Conservation (phyloP, 2,329 filamentous ascomycete species). For the Alternaria sp. region DNA sequence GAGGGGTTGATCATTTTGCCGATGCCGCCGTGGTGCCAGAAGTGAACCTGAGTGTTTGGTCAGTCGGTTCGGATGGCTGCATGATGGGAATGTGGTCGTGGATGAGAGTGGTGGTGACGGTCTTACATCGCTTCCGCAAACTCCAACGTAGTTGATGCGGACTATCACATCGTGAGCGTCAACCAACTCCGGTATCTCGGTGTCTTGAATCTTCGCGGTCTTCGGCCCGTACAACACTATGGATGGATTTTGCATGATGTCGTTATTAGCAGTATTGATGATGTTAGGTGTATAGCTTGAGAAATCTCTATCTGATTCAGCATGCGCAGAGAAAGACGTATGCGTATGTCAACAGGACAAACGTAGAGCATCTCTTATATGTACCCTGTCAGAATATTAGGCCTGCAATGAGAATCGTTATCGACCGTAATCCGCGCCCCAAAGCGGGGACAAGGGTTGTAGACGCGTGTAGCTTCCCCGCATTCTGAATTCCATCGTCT, state of each 20-base stretch:
- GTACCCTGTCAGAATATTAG: not conserved
- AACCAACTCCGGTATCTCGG: constrained; percentile 47
- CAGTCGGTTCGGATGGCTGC: not conserved
- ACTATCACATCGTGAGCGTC: constrained; percentile 55
- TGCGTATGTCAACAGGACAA: not conserved
- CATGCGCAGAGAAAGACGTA: no score
- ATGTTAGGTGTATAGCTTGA: no score
- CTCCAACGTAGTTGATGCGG: constrained; percentile 56
- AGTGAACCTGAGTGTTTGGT: constrained; percentile 70
- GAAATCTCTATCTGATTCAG: not conserved
- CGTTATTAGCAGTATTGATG: no score
- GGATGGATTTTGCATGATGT: constrained; percentile 51
- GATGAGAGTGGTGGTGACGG: not conserved
- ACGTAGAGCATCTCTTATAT: not conserved
- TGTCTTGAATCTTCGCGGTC: constrained; percentile 52
- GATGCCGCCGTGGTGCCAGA: constrained; percentile 94
- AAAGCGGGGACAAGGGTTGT: constrained; percentile 21
- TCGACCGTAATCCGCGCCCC: not conserved
- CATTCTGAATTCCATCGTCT: not conserved
- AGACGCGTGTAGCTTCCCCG: constrained; percentile 30
- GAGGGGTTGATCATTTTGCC: constrained; percentile 83
- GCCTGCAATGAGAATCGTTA: not conserved
- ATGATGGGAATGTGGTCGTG: not conserved
- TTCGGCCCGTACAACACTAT: constrained; percentile 54
- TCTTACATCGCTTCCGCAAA: constrained; percentile 53